phyloP scores from a whole-genome alignment of 176 grass and related monocot species.

The Cenchrus purpureus region DNA sequence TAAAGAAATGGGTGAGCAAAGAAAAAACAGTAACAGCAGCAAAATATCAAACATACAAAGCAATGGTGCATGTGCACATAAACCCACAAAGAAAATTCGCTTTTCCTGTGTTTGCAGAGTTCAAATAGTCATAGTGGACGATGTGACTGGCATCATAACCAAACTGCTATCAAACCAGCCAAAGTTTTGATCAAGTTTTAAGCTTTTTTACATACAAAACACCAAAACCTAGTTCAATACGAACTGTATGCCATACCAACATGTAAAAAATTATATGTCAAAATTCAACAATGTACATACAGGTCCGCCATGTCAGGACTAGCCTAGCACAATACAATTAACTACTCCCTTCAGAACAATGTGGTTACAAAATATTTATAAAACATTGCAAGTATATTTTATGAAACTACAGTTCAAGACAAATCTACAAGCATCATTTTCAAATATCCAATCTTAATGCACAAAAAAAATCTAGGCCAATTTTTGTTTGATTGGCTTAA shows the following conservation, averaged over 20 bases:
- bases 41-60: slow-evolving; percentile 2
- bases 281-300: slow-evolving; percentile 14
- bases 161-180: neutral
- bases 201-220: neutral
- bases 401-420: neutral
- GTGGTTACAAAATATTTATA: neutral
- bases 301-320: neutral
- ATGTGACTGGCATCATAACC: neutral
- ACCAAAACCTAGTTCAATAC: neutral
- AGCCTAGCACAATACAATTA: slow-evolving; percentile 10
- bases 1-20: slow-evolving; percentile 14
- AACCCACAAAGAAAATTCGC: slow-evolving; percentile 10
- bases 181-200: slow-evolving; percentile 5
- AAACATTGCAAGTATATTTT: neutral
- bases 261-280: neutral
- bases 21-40: neutral
- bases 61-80: neutral
- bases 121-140: neutral
- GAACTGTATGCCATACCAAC: neutral
- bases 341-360: neutral
- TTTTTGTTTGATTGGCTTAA: neutral
- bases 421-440: neutral
- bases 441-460: neutral
- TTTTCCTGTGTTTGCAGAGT: neutral
- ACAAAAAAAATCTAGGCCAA: neutral